Conservation (phyloP, 108 stramenopile genomes). For the Fistulifera pelliculosa region DNA sequence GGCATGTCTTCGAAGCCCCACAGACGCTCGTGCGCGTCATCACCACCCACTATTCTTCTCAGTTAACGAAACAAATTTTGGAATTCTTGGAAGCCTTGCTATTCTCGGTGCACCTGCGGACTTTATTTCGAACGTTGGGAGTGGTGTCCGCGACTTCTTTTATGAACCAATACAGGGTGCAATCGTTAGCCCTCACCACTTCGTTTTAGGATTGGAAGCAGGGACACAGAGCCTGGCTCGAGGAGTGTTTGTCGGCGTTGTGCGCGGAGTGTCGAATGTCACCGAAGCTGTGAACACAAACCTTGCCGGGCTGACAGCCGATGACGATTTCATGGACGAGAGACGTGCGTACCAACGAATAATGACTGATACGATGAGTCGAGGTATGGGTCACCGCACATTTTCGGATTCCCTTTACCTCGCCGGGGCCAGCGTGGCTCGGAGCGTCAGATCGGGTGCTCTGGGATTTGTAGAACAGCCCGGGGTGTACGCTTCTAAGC, state of each 20-base stretch:
- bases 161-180: constrained; percentile 80
- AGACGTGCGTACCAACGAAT: constrained; percentile 63
- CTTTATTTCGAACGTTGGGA: constrained; percentile 76
- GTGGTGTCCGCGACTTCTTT: constrained; percentile 72
- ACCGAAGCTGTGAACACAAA: constrained; percentile 66
- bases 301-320: constrained; percentile 60
- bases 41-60: constrained; percentile 69
- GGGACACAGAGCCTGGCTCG: constrained; percentile 68
- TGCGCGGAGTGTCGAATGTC: constrained; percentile 66
- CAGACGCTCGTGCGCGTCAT: constrained; percentile 48
- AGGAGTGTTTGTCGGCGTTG: constrained; percentile 73
- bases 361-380: constrained; percentile 50
- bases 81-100: constrained; percentile 58
- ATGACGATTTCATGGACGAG: constrained; percentile 72
- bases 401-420: constrained; percentile 48
- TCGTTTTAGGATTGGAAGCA: constrained; percentile 67
- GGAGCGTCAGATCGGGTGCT: constrained; percentile 59
- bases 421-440: constrained; percentile 56
- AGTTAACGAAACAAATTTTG: constrained; percentile 68
- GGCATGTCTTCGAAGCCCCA: constrained; percentile 76
- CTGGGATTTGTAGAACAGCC: constrained; percentile 69
- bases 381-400: constrained; percentile 31
- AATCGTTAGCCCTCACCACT: constrained; percentile 56
- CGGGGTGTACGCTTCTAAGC: constrained; percentile 51
- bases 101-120: constrained; percentile 75